These are phyloP conservation scores for Conticribra weissflogii DNA, from an alignment of 108 stramenopile genomes.

Conservation along the genomic window DNA sequence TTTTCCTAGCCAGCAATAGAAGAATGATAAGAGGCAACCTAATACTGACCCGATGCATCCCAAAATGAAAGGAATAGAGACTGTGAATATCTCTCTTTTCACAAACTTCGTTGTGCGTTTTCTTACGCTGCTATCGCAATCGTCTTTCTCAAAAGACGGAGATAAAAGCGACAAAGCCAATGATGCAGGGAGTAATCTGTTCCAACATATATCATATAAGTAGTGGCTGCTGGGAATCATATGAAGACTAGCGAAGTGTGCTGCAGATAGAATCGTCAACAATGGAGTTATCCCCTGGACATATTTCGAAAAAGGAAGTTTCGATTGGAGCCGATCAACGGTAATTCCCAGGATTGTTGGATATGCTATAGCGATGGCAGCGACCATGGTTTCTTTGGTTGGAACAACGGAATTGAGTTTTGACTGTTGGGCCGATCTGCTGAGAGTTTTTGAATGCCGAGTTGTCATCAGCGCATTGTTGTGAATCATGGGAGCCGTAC, in stretches of 20 bases:
- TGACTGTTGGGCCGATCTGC: no score
- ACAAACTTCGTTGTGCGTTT: neutral
- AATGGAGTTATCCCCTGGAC: conserved; percentile 21
- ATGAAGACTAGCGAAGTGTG: conserved; percentile 18
- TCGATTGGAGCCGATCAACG: neutral
- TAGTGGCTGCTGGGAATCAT: conserved; percentile 12
- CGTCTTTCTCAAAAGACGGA: conserved; percentile 12
- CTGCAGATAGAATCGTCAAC: conserved; percentile 30
- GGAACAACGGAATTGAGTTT: neutral
- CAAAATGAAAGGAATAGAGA: conserved; percentile 61
- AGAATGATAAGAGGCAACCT: conserved; percentile 59
- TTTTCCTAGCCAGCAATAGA: conserved; percentile 20
- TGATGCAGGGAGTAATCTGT: conserved; percentile 28
- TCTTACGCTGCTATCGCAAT: no score
- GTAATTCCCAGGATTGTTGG: conserved; percentile 7
- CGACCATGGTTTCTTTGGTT: neutral
- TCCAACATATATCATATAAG: conserved; percentile 38
- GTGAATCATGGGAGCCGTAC: no score
- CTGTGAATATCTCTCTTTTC: conserved; percentile 21
- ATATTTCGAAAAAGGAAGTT: conserved; percentile 1
- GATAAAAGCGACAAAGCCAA: conserved; percentile 34
- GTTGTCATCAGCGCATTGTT: no score
- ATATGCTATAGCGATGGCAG: neutral
- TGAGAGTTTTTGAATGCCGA: no score
- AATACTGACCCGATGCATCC: conserved; percentile 69